A percentile compares a stretch with the other conserved stretches of the same genome.
Conservation (phyloP, 129 eudicot genomes). For the Arctium lappa region DNA sequence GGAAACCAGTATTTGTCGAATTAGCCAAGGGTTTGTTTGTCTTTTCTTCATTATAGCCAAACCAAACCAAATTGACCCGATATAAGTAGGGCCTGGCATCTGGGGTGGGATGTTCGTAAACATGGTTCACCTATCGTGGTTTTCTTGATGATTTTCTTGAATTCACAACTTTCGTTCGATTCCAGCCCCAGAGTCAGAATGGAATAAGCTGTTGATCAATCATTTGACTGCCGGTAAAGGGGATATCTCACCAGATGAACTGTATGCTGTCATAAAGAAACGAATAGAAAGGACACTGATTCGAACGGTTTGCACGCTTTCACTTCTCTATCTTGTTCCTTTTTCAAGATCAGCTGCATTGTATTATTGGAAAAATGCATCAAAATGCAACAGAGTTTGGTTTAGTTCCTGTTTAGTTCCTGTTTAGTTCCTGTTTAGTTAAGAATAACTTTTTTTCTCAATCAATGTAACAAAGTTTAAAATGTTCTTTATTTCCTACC, state of each 20-base stretch:
- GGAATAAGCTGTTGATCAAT: conserved; percentile 66
- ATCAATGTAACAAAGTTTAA: neutral
- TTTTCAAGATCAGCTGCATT: neutral
- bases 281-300: conserved; percentile 84
- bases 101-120: neutral
- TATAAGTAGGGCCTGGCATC: neutral
- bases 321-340: neutral
- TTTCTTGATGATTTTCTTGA: neutral
- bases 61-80: neutral
- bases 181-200: conserved; percentile 87
- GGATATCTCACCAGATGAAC: conserved; percentile 60
- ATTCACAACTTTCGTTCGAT: neutral
- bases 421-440: neutral
- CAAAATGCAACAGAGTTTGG: neutral
- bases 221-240: conserved; percentile 75
- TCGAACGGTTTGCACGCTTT: conserved; percentile 58
- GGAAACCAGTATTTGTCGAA: neutral
- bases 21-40: neutral
- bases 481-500: neutral
- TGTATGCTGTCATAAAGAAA: conserved; percentile 75
- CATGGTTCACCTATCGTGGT: neutral
- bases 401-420: neutral
- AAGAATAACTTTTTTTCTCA: neutral
- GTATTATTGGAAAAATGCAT: neutral
- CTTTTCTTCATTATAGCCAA: neutral